Base-by-base conservation (phyloP, 768 basidiomycete genomes). In the Trametes cubensis region DNA sequence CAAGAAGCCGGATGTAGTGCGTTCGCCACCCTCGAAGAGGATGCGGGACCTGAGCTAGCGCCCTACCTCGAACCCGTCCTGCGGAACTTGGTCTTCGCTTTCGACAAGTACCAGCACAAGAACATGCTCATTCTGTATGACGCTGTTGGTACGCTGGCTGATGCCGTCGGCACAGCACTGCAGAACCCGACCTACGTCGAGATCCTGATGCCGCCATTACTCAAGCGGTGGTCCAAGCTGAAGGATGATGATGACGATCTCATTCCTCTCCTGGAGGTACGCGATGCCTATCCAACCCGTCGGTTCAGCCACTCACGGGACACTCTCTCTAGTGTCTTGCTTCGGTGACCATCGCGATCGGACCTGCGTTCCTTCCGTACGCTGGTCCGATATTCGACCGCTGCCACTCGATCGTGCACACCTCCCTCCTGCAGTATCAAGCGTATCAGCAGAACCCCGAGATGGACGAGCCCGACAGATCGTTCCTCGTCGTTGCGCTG, bases 1-100 rank as follows among this genome's bases (percentile, higher is more conserved):
- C 97, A 99, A 78, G 97, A 99, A 76, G 97, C 97, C 4, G 97
- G 97, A 10, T 99, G 97, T 76, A 95, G 94, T 66, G 97, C 97
- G 0, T 98, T 99, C 70, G 97, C 97, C 14, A 98, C 97, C 17
- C 84, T 98, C 13, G 97, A 99, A 74, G 97, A 99, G 74, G 97
- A 98, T 73, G 97, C 97, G 6, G 96, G 94, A 2, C 70, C 82
- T 3, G 90, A 92, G 67, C 85, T 99, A 54, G 89, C 87, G 13
- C 97, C 97, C 1, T 98, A 90, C 77, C 87, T 98, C 17, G 95
- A 96, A 69, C 95, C 95, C 4, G 92, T 99, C 55, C 80, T 99
- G 60, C 88, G 91, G 56, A 98, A 98, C 75, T 81, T 99, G 55
- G 95, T 98, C 40, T 87, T 93, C 65, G 97, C 97, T 1, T 99